Base-by-base conservation (phyloP, 768 basidiomycete species). In the Boletus sp. region DNA sequence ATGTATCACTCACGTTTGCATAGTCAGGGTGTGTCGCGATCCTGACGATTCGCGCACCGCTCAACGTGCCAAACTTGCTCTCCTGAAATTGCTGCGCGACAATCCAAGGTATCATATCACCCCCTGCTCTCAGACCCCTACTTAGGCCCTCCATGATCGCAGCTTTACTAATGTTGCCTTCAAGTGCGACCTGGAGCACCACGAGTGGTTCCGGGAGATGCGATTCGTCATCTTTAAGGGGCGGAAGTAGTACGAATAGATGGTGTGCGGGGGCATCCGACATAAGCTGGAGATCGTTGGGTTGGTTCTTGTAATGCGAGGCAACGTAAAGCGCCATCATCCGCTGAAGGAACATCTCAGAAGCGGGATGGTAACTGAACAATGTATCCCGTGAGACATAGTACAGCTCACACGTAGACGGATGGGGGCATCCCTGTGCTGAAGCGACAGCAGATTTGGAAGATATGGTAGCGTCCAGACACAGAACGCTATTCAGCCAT, bases 241-340 rank as follows among this genome's bases (percentile, higher is more conserved):
- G 97, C 0, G 95, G 95, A 2, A 98, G 78, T 0, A 99, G 83
- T 1, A 99, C 97, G 62, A 98, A 99, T 14, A 99, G 81, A 65
- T 95, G 92, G 68, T 98, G 96, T 1, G 94, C 95, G 0, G 97
- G 97, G 1, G 97, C 97, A 65, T 99, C 97, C 11, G 90, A 92
- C 72, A 98, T 84, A 50, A 99, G 82, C 71, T 98, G 96, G n/a
- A 99, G 80, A 70, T 99, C 97, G 69, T 99, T 98, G 18, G 97
- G 97, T 67, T 95, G 92, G 73, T 98, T 99, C 75, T 99, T 99
- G 78, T 99, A 99, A 71, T 99, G 97, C 50, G 89, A 90, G 1
- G 97, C 92, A 50, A 98, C 96, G 72, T 98, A 99, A 2, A 98
- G 80, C 17, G 92, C 88, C 94, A 98, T 97, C 89, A 98, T 94